Percentiles rank a stretch among this genome's conserved stretches.
Evolutionary conservation across 495 filamentous ascomycete genomes (phyloP).

Genomic region (Hypoxylon trugodes): DNA sequence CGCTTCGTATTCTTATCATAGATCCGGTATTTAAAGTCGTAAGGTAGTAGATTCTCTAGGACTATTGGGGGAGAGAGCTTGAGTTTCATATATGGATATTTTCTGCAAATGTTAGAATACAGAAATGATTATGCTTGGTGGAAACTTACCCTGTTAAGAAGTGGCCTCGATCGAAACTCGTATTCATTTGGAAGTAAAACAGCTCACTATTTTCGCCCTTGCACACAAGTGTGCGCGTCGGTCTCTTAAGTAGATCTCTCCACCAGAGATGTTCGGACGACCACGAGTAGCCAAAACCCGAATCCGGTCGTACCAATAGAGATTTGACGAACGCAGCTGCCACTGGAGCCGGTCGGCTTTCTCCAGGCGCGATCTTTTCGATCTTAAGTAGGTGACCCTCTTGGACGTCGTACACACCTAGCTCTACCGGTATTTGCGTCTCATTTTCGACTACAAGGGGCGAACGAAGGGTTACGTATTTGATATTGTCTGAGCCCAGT

Average conservation of each 20-base stretch:
- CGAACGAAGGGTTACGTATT: conserved; percentile 95
- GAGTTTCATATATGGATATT: conserved; percentile 94
- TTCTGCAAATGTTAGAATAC: conserved; percentile 55
- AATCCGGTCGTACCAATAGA: conserved; percentile 89
- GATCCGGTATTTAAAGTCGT: conserved; percentile 98
- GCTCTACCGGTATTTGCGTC: conserved; percentile 93
- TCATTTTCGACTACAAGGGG: conserved; percentile 97
- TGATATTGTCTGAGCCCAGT: conserved; percentile 90
- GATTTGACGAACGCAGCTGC: conserved; percentile 92
- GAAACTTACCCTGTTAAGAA: conserved; percentile 71
- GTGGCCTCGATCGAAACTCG: conserved; percentile 80
- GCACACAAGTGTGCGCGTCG: conserved; percentile 86
- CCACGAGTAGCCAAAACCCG: conserved; percentile 97
- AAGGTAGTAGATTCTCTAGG: conserved; percentile 92
- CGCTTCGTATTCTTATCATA: conserved; percentile 98
- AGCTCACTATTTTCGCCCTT: conserved; percentile 83
- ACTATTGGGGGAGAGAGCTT: conserved; percentile 91
- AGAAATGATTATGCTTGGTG: not conserved
- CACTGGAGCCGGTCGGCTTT: conserved; percentile 89
- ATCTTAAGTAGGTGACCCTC: conserved; percentile 95
- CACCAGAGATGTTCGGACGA: conserved; percentile 87
- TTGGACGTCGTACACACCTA: conserved; percentile 89
- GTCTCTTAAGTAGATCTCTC: conserved; percentile 85
- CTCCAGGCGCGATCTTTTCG: conserved; percentile 94
- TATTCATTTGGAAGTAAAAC: conserved; percentile 96